Evolutionary conservation across 495 filamentous ascomycete genomes (phyloP).

Genomic region (Neurospora sp.): DNA sequence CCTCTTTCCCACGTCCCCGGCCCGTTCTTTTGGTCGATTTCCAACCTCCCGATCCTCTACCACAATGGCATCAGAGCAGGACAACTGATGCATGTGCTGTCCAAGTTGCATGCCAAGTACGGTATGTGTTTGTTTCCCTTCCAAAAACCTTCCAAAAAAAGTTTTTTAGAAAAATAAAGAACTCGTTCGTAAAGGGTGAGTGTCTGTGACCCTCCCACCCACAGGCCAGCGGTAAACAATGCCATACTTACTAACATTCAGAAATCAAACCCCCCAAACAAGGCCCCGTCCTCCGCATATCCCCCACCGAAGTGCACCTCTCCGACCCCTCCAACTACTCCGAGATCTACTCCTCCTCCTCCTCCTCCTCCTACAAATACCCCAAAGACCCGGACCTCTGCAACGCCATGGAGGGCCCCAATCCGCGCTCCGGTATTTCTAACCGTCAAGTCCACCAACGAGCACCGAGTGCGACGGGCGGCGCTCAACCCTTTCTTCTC

Average conservation of each 20-base stretch:
- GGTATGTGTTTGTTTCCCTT: neutral
- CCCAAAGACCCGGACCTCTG: constrained; percentile 18
- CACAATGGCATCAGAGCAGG: constrained; percentile 9
- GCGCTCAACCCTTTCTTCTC: constrained; percentile 36
- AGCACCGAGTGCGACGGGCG: constrained; percentile 25
- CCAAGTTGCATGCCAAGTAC: constrained; percentile 6
- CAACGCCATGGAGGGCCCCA: constrained; percentile 2
- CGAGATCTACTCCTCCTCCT: constrained; percentile 24
- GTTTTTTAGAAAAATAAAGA: too few relatives aligned
- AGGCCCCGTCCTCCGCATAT: constrained; percentile 28
- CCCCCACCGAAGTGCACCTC: constrained; percentile 31
- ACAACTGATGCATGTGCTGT: constrained; percentile 6
- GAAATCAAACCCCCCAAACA: neutral
- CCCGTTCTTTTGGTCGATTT: constrained; percentile 12
- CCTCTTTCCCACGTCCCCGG: constrained; percentile 15
- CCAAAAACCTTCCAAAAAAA: too few relatives aligned
- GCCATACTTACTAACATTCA: too few relatives aligned
- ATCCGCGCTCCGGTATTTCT: constrained; percentile 7
- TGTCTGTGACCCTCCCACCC: too few relatives aligned
- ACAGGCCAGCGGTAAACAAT: too few relatives aligned
- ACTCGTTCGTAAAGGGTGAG: too few relatives aligned
- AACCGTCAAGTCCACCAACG: constrained; percentile 16
- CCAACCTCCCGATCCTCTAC: constrained; percentile 6
- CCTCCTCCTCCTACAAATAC: constrained; percentile 15
- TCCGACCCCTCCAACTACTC: constrained; percentile 29